Evolutionary conservation across 331 rosid species (phyloP).

Genomic region (Cydonia oblonga): DNA sequence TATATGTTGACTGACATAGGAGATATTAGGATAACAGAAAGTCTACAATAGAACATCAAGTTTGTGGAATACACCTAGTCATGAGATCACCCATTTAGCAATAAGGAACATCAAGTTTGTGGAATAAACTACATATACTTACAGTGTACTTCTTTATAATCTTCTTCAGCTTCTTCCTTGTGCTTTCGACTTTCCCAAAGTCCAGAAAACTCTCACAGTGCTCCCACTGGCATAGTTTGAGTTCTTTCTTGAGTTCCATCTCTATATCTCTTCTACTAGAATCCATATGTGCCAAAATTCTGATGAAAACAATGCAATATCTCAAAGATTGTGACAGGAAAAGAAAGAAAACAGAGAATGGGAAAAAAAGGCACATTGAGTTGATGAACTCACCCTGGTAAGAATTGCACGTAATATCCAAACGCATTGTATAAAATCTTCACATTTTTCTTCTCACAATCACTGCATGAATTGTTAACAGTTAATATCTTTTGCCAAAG

Average conservation of each 20-base stretch:
- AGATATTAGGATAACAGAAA: neutral
- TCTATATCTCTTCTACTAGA: constrained; percentile 37
- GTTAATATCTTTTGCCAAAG: neutral
- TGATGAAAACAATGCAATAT: constrained; percentile 7
- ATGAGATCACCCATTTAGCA: neutral
- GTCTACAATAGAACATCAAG: neutral
- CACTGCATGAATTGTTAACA: constrained; percentile 29
- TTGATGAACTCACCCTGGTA: constrained; percentile 60
- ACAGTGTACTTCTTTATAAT: constrained; percentile 73
- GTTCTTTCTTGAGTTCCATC: constrained; percentile 46
- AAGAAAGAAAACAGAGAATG: neutral
- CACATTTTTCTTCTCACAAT: constrained; percentile 23
- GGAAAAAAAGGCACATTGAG: neutral
- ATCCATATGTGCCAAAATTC: constrained; percentile 53
- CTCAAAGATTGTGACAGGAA: neutral
- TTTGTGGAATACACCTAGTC: neutral
- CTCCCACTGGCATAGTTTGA: constrained; percentile 69
- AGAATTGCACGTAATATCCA: constrained; percentile 80
- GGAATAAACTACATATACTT: constrained; percentile 18
- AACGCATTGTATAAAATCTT: constrained; percentile 56
- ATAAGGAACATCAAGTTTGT: neutral
- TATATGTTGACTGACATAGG: neutral
- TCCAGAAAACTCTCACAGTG: constrained; percentile 45
- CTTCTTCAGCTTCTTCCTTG: constrained; percentile 67
- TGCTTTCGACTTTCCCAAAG: constrained; percentile 46